These are phyloP conservation scores for Annulohypoxylon nitens DNA, from an alignment of 495 filamentous ascomycete genomes.

Conservation along the genomic window DNA sequence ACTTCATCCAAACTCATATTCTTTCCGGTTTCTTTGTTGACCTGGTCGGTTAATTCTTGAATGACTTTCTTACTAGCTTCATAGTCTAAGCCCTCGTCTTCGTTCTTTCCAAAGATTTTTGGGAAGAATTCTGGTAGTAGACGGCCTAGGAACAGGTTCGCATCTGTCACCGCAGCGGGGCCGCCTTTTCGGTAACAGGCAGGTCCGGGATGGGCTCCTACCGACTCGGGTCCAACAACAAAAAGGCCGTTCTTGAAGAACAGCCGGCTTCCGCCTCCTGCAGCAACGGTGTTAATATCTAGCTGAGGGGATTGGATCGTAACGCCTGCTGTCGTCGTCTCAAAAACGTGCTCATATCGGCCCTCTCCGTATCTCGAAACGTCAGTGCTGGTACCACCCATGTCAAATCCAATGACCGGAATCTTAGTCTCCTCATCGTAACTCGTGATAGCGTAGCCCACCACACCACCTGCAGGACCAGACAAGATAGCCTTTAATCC, in stretches of 20 bases:
- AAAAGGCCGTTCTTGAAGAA: slow-evolving; percentile 56
- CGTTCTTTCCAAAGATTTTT: slow-evolving; percentile 94
- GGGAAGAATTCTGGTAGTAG: slow-evolving; percentile 96
- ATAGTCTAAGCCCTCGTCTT: slow-evolving; percentile 86
- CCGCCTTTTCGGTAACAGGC: slow-evolving; percentile 58
- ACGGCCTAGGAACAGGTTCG: slow-evolving; percentile 61
- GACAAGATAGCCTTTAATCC: slow-evolving; percentile 82
- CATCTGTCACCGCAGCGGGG: slow-evolving; percentile 58
- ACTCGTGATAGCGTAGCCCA: slow-evolving; percentile 94
- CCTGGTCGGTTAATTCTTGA: slow-evolving; percentile 78
- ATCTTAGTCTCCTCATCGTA: slow-evolving; percentile 88
- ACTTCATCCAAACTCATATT: slow-evolving; percentile 89
- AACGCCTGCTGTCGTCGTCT: slow-evolving; percentile 95
- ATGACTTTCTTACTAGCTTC: slow-evolving; percentile 83
- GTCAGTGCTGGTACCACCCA: slow-evolving; percentile 94
- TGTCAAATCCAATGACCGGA: slow-evolving; percentile 97
- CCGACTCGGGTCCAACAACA: slow-evolving; percentile 57
- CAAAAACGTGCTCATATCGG: slow-evolving; percentile 95
- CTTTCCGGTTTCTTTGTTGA: slow-evolving; percentile 77
- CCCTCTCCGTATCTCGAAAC: slow-evolving; percentile 91
- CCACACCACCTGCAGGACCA: slow-evolving; percentile 85
- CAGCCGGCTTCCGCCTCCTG: slow-evolving; percentile 58
- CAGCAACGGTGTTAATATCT: slow-evolving; percentile 88
- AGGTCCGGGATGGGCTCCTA: slow-evolving; percentile 54
- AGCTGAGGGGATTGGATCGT: slow-evolving; percentile 95